Conservation (phyloP, 345 rosid species). For the Alliaria petiolata region DNA sequence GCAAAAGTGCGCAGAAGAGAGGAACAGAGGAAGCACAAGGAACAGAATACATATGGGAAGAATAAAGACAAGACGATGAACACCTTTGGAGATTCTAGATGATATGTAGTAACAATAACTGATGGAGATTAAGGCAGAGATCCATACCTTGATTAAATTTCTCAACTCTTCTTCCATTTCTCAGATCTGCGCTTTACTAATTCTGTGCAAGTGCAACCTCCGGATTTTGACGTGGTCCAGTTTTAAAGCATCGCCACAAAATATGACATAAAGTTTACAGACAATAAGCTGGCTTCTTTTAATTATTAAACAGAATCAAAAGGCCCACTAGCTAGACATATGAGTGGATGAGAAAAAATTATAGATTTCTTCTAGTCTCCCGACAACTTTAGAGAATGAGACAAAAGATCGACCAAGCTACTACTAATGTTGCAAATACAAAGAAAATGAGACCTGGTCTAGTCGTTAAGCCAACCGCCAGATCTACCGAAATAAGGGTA, state of each 20-base stretch:
- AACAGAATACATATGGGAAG: constrained; percentile 46
- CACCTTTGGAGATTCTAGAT: constrained; percentile 40
- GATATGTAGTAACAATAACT: constrained; percentile 47
- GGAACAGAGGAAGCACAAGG: constrained; percentile 43
- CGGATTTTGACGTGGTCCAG: background rate
- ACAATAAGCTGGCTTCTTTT: background rate
- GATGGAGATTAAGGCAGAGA: constrained; percentile 33
- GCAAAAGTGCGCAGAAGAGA: constrained; percentile 35
- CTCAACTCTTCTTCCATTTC: constrained; percentile 26
- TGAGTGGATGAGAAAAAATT: background rate
- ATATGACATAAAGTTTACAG: background rate
- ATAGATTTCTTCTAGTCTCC: constrained; percentile 1
- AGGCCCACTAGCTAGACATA: background rate
- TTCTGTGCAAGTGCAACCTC: background rate
- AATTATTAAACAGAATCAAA: background rate
- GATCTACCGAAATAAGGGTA: constrained; percentile 28
- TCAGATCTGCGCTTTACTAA: constrained; percentile 16
- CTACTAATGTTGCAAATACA: background rate
- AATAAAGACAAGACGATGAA: constrained; percentile 47
- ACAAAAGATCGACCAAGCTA: background rate
- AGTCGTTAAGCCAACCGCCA: constrained; percentile 75
- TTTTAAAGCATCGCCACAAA: background rate
- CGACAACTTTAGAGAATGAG: background rate
- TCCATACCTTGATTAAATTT: constrained; percentile 50
- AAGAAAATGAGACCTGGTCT: constrained; percentile 17